Conservation (phyloP, 2,329 filamentous ascomycete species). For the Colletotrichum orbiculare region DNA sequence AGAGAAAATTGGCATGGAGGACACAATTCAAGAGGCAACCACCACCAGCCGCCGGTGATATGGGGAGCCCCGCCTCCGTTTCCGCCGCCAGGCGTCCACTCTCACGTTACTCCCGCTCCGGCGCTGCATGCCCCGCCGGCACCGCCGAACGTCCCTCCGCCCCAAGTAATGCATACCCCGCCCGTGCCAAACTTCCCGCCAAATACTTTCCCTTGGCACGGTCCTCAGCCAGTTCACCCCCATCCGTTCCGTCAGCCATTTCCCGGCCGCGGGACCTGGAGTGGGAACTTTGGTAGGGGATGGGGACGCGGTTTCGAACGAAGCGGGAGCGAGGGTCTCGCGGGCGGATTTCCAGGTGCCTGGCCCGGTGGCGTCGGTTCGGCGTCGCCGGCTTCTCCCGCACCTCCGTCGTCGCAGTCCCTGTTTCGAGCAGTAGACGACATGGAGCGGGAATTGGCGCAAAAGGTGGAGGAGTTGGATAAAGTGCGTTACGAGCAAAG, state of each 20-base stretch:
- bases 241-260: constrained; percentile 1
- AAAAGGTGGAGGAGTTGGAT: constrained; percentile 35
- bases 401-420: constrained; percentile 22
- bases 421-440: constrained; percentile 22
- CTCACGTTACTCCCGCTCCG: constrained; percentile 4
- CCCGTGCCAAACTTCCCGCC: background rate
- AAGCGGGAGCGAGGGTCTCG: background rate
- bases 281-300: constrained; percentile 20
- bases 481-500: constrained; percentile 12
- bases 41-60: constrained; percentile 5
- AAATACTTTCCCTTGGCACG: constrained; percentile 16
- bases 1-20: constrained; percentile 42
- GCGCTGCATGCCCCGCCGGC: constrained; percentile 5
- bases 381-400: background rate
- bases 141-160: constrained; percentile 10
- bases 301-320: constrained; percentile 10
- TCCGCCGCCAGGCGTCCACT: constrained; percentile 17
- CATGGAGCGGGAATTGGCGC: constrained; percentile 13
- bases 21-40: constrained; percentile 16
- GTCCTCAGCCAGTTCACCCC: background rate
- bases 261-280: constrained; percentile 8
- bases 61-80: constrained; percentile 25
- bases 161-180: background rate
- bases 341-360: constrained; percentile 9
- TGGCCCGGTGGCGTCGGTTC: constrained; percentile 11